Evolutionary conservation across 129 eudicot species (phyloP).

Genomic region (Pseudognaphalium luteoalbum): DNA sequence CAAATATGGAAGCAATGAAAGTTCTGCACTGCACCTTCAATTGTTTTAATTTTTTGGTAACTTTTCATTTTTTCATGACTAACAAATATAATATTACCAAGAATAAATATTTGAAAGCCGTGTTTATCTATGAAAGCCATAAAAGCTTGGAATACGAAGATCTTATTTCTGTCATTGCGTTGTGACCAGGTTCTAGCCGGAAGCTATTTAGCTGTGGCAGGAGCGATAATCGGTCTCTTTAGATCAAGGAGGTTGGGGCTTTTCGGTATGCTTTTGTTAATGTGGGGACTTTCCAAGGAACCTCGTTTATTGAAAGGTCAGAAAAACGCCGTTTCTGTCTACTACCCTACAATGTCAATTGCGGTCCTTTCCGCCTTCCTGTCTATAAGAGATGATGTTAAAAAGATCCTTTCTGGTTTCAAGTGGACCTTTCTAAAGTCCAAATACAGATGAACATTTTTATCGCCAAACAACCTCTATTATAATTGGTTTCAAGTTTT

Average conservation of each 20-base stretch:
- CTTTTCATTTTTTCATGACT: not conserved
- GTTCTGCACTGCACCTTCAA: not conserved
- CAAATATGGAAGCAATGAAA: not conserved
- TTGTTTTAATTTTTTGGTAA: not conserved
- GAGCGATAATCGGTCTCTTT: slow-evolving; percentile 46
- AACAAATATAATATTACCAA: not conserved
- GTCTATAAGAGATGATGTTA: slow-evolving; percentile 48
- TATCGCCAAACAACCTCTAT: slow-evolving; percentile 12
- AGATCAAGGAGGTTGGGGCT: slow-evolving; percentile 49
- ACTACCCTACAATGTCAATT: slow-evolving; percentile 44
- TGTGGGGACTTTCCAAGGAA: slow-evolving; percentile 48
- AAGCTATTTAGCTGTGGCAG: slow-evolving; percentile 63
- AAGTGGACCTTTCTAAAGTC: slow-evolving; percentile 38
- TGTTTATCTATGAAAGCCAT: not conserved
- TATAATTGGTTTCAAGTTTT: not conserved
- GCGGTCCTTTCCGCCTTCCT: slow-evolving; percentile 47
- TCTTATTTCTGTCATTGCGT: not conserved
- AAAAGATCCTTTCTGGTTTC: slow-evolving; percentile 44
- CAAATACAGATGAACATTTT: slow-evolving; percentile 41
- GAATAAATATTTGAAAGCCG: not conserved
- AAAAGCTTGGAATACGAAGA: not conserved
- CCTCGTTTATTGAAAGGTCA: slow-evolving; percentile 24
- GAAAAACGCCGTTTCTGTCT: slow-evolving; percentile 31
- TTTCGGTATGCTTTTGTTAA: slow-evolving; percentile 50
- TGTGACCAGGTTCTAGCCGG: slow-evolving; percentile 56